Evolutionary conservation across 257 asterid species (phyloP), one percentile per base, ranked within the genome.

Genomic region (Ajuga chamaepitys): DNA sequence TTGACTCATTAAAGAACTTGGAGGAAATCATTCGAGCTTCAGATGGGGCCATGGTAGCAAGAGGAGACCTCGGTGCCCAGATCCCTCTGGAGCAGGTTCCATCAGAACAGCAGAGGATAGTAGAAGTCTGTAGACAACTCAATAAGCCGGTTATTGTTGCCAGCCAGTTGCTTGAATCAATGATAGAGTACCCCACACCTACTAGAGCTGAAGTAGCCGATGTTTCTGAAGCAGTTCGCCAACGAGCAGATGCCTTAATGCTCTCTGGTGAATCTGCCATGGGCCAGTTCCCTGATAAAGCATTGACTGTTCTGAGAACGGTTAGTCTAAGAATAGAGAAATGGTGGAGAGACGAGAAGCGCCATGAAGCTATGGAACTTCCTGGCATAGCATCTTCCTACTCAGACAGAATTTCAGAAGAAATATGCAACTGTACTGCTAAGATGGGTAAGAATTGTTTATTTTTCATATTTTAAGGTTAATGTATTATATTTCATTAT

Each of bases 121-220:
- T 94, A 65, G 89, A 86, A 61, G 71, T 88, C 7, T 94, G 99
- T 81, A 78, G 99, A 74, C 91, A 94, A 75, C 71, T 88, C 46
- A 88, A 94, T 64, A 90, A 78, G 75, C 99, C 99, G 7, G 99
- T 94, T 51, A 88, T 90, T 48, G 98, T 91, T 53, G 99, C 99
- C 38, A 90, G 98, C 70, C 99, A 94, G 74, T 66, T 94, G 76
- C 98, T 91, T 35, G 99, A 94, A 65, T 94, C 99, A 7, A 94
- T 94, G 99, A 94, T 94, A 52, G 98, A 94, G 75, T 94, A 94
- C 71, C 99, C 99, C 4, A 94, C 97, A 1, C 99, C 99, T 20
- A 94, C 99, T 38, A 84, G 99, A 77, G 98, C 99, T 55, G 99
- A 94, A 80, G 99, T 94, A 37, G 99, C 99, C 35, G 99, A 94